These are phyloP conservation scores for Colletotrichum cereale DNA, from an alignment of 2,329 filamentous ascomycete species.

Conservation along the genomic window DNA sequence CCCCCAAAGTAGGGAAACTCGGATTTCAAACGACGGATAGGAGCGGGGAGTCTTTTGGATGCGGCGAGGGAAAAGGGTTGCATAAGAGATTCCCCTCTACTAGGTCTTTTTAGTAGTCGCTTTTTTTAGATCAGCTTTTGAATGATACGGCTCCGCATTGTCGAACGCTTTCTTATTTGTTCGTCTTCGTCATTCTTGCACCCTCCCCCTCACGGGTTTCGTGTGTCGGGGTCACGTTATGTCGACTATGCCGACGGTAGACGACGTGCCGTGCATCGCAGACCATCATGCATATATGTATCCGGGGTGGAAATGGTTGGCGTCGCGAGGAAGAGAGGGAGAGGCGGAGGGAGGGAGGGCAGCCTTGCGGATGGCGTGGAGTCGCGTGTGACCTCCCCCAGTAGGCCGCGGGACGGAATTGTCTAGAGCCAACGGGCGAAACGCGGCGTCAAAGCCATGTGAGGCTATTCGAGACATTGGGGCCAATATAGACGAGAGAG, in stretches of 20 bases:
- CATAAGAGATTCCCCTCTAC: conserved; percentile 13
- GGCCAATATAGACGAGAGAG: background rate
- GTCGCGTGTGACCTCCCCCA: conserved; percentile 14
- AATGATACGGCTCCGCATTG: conserved; percentile 27
- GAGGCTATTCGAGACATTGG: conserved; percentile 24
- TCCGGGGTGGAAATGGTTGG: too few species aligned
- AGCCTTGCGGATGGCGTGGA: conserved; percentile 26
- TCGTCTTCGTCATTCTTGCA: background rate
- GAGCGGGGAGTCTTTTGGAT: conserved; percentile 9
- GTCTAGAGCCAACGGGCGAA: conserved; percentile 30
- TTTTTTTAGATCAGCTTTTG: conserved; percentile 5
- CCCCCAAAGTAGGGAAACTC: conserved; percentile 4
- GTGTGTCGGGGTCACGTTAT: background rate
- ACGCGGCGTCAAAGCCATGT: conserved; percentile 30
- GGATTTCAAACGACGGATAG: background rate
- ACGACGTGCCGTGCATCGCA: background rate
- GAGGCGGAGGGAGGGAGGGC: background rate
- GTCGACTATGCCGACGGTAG: background rate
- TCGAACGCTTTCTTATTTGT: conserved; percentile 1
- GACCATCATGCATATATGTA: too few species aligned
- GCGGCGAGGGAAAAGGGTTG: conserved; percentile 16
- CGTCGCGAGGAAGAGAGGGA: too few species aligned
- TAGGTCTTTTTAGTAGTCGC: background rate
- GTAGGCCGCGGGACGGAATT: background rate
- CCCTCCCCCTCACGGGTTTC: background rate